Evolutionary conservation across 2,329 filamentous ascomycete genomes (phyloP).

Genomic region (Fusarium cyanostomum): DNA sequence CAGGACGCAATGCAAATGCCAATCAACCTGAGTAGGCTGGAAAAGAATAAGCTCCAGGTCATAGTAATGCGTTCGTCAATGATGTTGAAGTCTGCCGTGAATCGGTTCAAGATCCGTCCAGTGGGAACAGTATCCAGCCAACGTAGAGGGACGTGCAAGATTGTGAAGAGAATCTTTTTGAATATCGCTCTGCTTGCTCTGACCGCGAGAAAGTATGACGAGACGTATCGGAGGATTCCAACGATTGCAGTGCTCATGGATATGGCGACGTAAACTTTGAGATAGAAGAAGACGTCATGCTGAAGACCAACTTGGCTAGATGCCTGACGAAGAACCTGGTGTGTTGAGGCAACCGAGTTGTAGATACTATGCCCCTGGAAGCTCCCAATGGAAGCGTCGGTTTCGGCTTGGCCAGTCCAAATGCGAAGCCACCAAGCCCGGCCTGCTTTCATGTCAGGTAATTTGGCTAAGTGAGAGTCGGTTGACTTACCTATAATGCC

Average conservation of each 20-base stretch:
- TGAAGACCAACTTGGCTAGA: conserved; percentile 43
- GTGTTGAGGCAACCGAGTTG: conserved; percentile 54
- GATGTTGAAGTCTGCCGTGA: conserved; percentile 78
- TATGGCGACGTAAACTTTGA: conserved; percentile 72
- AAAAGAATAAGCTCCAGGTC: conserved; percentile 67
- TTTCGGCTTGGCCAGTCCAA: conserved; percentile 59
- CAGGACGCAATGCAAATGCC: conserved; percentile 72
- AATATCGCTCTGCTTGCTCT: conserved; percentile 73
- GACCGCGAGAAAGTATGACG: conserved; percentile 71
- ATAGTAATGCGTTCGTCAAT: conserved; percentile 73
- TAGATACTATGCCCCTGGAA: conserved; percentile 46
- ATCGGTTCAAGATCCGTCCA: conserved; percentile 78
- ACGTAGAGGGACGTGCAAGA: conserved; percentile 74
- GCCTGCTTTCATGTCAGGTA: conserved; percentile 41
- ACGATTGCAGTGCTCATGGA: conserved; percentile 69
- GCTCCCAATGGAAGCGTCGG: conserved; percentile 24
- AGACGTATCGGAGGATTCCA: conserved; percentile 68
- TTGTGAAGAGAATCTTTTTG: conserved; percentile 68
- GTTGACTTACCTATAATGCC: conserved; percentile 59
- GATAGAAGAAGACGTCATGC: conserved; percentile 66
- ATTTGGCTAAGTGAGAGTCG: neutral
- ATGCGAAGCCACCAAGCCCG: conserved; percentile 70
- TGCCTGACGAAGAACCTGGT: conserved; percentile 55
- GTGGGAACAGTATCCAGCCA: conserved; percentile 84
- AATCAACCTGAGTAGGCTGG: conserved; percentile 66